Evolutionary conservation across 1,284 basidiomycete species (phyloP), one percentile per base, ranked within the genome.

Genomic region (Jaminaea rosea): DNA sequence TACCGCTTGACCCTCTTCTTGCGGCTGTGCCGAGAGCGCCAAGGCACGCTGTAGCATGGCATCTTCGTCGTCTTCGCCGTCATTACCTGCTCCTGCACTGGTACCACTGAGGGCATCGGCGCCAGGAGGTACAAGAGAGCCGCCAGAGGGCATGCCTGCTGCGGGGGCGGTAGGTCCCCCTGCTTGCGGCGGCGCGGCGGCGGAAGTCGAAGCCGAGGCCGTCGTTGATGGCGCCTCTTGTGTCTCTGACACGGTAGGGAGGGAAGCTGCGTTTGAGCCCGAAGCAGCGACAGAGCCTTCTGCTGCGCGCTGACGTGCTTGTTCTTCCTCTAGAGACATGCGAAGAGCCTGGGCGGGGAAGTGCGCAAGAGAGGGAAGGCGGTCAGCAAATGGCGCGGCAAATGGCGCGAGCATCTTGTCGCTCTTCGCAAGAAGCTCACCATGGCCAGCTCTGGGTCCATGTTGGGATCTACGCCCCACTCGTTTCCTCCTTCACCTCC

Each of bases 391-490:
- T 49, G 34, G 44, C 26, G 21, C 36, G 26, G 34, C 28, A 24
- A n/a, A 27, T 47, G 44, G 24, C 27, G 23, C 10, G 13, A 46
- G 44, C 44, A 32, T 10, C 44, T 32, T 46, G 11, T 5, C 44
- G 15, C 27, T 46, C 26, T 46, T 27, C 34, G 19, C 48, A 10
- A 32, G n/a, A 19, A 3, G 73, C 77, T 52, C 54, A 90, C 91
- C 91, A 97, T 92, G 2, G 94, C 94, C 50, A 98, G 79, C 73
- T 98, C 93, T 0, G 94, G 94, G 75, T 97, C 93, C 63, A 94
- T 80, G 69, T 83, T 88, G 1, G 93, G 91, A 75, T 98, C 93
- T 15, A 98, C 84, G 44, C 88, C 90, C 65, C 90, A 90, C 65
- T 90, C 88, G 66, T 86, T 69, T 26, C 54, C 50, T 45, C 55